Conservation (phyloP, 192 early-diverging fungal species). For the Backusella tuberculispora region DNA sequence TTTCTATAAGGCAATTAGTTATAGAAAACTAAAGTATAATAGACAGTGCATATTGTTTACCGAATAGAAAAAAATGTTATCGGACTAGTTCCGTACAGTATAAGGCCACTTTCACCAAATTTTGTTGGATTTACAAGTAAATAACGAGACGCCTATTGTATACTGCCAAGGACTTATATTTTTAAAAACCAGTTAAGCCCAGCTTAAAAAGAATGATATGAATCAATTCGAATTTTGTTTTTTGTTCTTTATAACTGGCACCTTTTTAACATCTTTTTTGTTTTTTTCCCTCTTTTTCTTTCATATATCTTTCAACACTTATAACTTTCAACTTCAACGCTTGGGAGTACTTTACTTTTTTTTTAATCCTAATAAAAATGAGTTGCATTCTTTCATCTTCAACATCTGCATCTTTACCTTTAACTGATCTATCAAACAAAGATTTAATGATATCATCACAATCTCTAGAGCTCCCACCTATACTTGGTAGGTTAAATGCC, state of each 20-base stretch:
- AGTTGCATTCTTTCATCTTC: neutral
- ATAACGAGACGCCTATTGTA: neutral
- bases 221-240: slow-evolving; percentile 8
- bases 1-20: neutral
- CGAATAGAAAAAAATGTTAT: neutral
- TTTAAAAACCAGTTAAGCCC: neutral
- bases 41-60: neutral
- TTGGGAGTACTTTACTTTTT: neutral
- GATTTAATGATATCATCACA: neutral
- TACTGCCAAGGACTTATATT: neutral
- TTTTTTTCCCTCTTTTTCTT: neutral
- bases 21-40: neutral
- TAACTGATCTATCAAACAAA: neutral
- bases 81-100: neutral
- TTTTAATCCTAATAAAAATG: neutral
- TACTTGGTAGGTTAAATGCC: neutral
- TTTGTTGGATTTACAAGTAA: neutral
- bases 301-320: neutral
- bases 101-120: neutral
- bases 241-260: neutral
- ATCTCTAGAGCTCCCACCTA: slow-evolving; percentile 3
- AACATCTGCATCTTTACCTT: neutral
- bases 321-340: neutral
- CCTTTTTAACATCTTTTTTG: neutral
- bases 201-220: slow-evolving; percentile 11